Conservation (phyloP, 805 yeast genomes). For the Pichia pseudocactophila region DNA sequence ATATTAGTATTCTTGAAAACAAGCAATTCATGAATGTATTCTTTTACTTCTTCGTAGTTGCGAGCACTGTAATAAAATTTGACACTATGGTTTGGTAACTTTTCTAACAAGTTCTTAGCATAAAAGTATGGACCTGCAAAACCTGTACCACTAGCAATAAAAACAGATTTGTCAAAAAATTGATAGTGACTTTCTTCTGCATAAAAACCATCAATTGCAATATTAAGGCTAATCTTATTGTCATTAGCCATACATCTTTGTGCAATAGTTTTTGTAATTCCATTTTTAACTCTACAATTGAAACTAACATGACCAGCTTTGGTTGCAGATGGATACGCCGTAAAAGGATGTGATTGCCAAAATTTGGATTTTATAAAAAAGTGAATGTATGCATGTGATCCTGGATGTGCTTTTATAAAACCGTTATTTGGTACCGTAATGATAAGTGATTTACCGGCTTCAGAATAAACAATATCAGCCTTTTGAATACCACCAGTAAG, state of each 20-base stretch:
- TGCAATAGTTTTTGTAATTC: constrained; percentile 41
- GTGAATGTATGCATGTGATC: constrained; percentile 51
- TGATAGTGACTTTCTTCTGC: constrained; percentile 46
- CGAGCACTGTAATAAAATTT: constrained; percentile 59
- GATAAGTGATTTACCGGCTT: constrained; percentile 39
- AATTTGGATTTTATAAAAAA: constrained; percentile 43
- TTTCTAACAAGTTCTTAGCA: constrained; percentile 26
- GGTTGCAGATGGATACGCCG: constrained; percentile 34
- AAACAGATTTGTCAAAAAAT: constrained; percentile 44
- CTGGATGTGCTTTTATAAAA: constrained; percentile 45
- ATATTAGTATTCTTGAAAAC: constrained; percentile 28
- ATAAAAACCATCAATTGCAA: constrained; percentile 63
- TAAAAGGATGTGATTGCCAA: constrained; percentile 59
- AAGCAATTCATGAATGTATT: constrained; percentile 39
- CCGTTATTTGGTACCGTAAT: constrained; percentile 40
- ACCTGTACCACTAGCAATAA: constrained; percentile 71
- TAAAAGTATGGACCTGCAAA: constrained; percentile 50
- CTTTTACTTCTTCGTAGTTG: constrained; percentile 39
- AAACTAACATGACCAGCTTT: constrained; percentile 32
- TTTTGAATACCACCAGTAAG: constrained; percentile 29
- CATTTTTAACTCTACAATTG: constrained; percentile 46
- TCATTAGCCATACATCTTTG: constrained; percentile 20
- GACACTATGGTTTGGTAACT: constrained; percentile 27
- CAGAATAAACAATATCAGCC: constrained; percentile 18
- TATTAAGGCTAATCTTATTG: constrained; percentile 22